Percentiles rank a stretch among this genome's conserved stretches.
These are phyloP conservation scores for Trebouxia sp. DNA, from an alignment of 139 green algal genomes.

Conservation along the genomic window DNA sequence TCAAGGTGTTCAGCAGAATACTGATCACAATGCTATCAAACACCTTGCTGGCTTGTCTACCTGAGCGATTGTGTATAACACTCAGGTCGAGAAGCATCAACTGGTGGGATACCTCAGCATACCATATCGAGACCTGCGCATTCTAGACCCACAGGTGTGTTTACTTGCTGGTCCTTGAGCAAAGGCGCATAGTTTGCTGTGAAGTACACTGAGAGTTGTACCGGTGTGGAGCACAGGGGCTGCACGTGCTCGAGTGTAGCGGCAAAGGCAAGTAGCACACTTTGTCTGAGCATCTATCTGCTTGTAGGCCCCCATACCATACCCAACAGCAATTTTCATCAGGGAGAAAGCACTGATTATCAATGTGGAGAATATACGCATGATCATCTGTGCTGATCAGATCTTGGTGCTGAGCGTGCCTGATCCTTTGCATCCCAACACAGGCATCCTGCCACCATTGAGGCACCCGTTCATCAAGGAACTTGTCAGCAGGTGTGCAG, in stretches of 20 bases:
- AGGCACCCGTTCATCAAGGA: constrained; percentile 29
- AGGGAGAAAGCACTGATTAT: constrained; percentile 43
- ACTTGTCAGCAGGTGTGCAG: constrained; percentile 12
- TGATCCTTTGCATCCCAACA: constrained; percentile 1
- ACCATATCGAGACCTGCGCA: constrained; percentile 45
- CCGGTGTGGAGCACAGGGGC: too few species aligned
- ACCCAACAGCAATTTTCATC: constrained; percentile 41
- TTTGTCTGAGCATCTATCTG: too few species aligned
- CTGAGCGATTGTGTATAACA: background rate
- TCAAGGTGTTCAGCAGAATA: background rate
- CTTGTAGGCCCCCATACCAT: constrained; percentile 13
- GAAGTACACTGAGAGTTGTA: background rate
- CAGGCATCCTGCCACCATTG: background rate
- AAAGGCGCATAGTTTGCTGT: too few species aligned
- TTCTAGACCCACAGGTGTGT: constrained; percentile 41
- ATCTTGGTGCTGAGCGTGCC: constrained; percentile 48
- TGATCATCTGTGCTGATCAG: constrained; percentile 42
- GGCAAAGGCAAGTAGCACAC: too few species aligned
- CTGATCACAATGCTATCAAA: background rate
- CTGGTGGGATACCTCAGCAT: constrained; percentile 43
- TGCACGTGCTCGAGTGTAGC: too few species aligned
- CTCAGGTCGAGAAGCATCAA: constrained; percentile 37
- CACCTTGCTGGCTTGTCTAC: background rate
- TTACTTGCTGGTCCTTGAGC: background rate
- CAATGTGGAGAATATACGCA: constrained; percentile 41